Evolutionary conservation across 1,284 basidiomycete species (phyloP).

Genomic region (Baeospora myosura): DNA sequence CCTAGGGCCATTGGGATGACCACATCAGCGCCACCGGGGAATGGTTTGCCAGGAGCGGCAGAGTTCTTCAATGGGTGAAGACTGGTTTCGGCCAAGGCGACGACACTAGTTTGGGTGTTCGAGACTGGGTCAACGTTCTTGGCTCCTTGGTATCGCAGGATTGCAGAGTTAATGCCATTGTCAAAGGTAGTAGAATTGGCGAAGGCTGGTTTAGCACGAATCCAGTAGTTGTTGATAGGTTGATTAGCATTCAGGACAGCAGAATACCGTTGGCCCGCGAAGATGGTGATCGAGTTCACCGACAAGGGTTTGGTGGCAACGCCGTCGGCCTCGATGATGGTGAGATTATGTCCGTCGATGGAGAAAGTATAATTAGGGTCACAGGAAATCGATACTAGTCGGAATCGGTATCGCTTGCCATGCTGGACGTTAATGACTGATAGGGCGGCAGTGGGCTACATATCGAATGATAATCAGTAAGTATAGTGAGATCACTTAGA

Average conservation of each 20-base stretch:
- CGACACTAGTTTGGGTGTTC: slow-evolving; percentile 15
- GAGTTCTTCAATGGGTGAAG: slow-evolving; percentile 1
- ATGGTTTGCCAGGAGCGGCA: slow-evolving; percentile 20
- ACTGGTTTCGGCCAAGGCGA: slow-evolving; percentile 5
- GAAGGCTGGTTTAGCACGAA: neutral
- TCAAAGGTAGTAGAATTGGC: slow-evolving; percentile 14
- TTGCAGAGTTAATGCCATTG: slow-evolving; percentile 21
- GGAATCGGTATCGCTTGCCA: slow-evolving; percentile 26
- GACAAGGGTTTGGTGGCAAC: slow-evolving; percentile 28
- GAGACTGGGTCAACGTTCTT: slow-evolving; percentile 23
- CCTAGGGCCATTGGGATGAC: slow-evolving; percentile 20
- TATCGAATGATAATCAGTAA: neutral
- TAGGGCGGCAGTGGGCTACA: slow-evolving; percentile 21
- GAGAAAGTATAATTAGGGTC: slow-evolving; percentile 30
- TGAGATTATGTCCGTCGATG: slow-evolving; percentile 33
- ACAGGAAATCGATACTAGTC: slow-evolving; percentile 29
- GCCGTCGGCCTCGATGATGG: slow-evolving; percentile 50
- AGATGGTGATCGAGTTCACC: slow-evolving; percentile 32
- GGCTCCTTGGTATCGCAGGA: slow-evolving; percentile 23
- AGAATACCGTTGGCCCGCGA: slow-evolving; percentile 31
- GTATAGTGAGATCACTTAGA: neutral
- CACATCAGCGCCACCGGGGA: slow-evolving; percentile 23
- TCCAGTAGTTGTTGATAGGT: slow-evolving; percentile 16
- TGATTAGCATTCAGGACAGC: slow-evolving; percentile 27
- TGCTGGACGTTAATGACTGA: slow-evolving; percentile 21